Percentiles rank a stretch among this genome's conserved stretches.
phyloP scores from a whole-genome alignment of 176 grass and related monocot species.

The Areca catechu region DNA sequence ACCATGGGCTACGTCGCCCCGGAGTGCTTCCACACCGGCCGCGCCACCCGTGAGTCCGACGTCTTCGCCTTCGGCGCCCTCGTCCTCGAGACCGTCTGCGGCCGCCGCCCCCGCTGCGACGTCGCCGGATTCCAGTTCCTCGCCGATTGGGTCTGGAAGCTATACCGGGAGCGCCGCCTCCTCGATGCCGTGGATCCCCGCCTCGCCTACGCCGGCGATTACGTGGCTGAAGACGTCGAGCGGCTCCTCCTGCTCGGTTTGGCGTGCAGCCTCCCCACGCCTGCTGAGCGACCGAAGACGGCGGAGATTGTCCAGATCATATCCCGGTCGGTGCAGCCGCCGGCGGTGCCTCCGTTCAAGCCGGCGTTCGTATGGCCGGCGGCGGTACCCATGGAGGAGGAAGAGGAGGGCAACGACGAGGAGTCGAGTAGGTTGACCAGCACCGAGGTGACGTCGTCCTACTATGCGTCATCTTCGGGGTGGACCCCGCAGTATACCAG shows the following conservation, averaged over 20 bases:
- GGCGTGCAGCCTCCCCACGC: constrained; percentile 76
- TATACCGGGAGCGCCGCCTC: constrained; percentile 41
- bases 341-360: constrained; percentile 40
- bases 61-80: constrained; percentile 71
- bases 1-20: constrained; percentile 86
- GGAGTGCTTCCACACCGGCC: constrained; percentile 94
- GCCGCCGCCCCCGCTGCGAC: constrained; percentile 52
- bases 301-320: constrained; percentile 43
- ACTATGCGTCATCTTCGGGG: constrained; percentile 38
- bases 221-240: constrained; percentile 38
- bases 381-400: neutral
- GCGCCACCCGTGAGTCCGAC: constrained; percentile 79
- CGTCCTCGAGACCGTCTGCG: constrained; percentile 58
- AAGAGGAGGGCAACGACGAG: constrained; percentile 7
- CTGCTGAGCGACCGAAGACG: constrained; percentile 52
- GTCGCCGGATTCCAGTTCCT: constrained; percentile 51
- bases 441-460: constrained; percentile 26
- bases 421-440: constrained; percentile 20
- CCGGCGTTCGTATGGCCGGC: constrained; percentile 70
- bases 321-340: constrained; percentile 23
- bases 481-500: constrained; percentile 24
- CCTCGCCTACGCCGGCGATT: constrained; percentile 18
- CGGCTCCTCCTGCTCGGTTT: constrained; percentile 74
- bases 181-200: constrained; percentile 50
- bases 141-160: constrained; percentile 65